Evolutionary conservation across 306 rosid species (phyloP).

Genomic region (Vigna unguiculata): DNA sequence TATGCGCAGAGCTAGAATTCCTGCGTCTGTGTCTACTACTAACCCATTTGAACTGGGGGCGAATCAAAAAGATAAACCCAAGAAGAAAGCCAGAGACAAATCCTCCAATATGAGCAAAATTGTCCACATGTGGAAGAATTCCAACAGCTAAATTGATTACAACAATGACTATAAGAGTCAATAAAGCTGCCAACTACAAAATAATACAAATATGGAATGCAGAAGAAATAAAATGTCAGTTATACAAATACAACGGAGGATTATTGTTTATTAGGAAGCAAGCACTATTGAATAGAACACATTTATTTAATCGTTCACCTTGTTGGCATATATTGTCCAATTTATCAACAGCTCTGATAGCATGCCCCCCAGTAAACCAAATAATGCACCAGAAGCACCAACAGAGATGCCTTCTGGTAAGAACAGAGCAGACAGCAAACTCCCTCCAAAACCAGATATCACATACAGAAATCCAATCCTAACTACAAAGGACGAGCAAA

Average conservation of each 20-base stretch:
- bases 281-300: conserved; percentile 6
- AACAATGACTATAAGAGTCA: conserved; percentile 65
- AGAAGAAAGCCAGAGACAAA: conserved; percentile 87
- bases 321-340: conserved; percentile 87
- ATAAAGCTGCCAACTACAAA: conserved; percentile 72
- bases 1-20: conserved; percentile 37
- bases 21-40: conserved; percentile 56
- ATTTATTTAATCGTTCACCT: conserved; percentile 56
- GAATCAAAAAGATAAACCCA: conserved; percentile 74
- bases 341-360: conserved; percentile 84
- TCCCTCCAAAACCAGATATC: conserved; percentile 87
- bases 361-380: conserved; percentile 91
- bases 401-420: conserved; percentile 73
- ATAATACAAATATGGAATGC: conserved; percentile 12
- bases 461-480: conserved; percentile 73
- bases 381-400: conserved; percentile 94
- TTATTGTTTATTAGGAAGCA: conserved; percentile 32
- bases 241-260: conserved; percentile 20
- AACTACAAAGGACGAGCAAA: conserved; percentile 52
- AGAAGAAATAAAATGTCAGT: conserved; percentile 40
- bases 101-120: conserved; percentile 92
- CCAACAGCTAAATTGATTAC: conserved; percentile 78
- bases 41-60: conserved; percentile 81
- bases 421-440: conserved; percentile 76
- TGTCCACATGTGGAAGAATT: conserved; percentile 90